Evolutionary conservation across 495 filamentous ascomycete species (phyloP), one percentile per base, ranked within the genome.

Genomic region (Neurospora sp.): DNA sequence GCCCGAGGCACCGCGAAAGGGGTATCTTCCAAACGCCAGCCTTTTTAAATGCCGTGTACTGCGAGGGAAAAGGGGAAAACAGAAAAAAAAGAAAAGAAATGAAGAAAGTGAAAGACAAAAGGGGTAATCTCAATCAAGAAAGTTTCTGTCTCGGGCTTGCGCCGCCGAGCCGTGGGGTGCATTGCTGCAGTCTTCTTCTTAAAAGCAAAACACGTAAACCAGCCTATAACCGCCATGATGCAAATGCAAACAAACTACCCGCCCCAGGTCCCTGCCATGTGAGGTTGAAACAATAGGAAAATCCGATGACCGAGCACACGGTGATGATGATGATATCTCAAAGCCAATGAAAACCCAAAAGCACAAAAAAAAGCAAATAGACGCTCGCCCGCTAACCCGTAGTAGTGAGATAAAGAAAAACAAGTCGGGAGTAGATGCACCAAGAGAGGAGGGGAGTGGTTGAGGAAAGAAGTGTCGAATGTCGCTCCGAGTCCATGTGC

Each of bases 121-220:
- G 70, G 35, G 41, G 37, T 39, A 35, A 69, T 73, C 61, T 69
- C 69, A 77, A 75, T 73, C 75, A 76, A 76, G 75, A 71, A 76
- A 73, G 72, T 73, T 79, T 80, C 81, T 80, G 80, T 84, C 82
- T 79, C 80, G 82, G 80, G 78, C 77, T 83, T 74, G 68, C 39
- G 53, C 20, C 77, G 78, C 82, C 80, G 79, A 82, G 80, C 77
- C 74, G 79, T 72, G 78, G 79, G 79, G 79, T 85, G 84, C 84
- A 86, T 86, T 83, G 84, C 84, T 86, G 84, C 84, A 61, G 78
- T 84, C 75, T 84, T 81, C 77, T 84, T 79, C 81, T 82, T 78
- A 72, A 73, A 74, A 76, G 75, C 70, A 76, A 78, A 75, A 79
- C 76, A 76, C 74, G 76, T 77, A 76, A 79, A 77, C 72, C 77